These are phyloP conservation scores for Sporobolomyces pararoseus DNA, from an alignment of 768 basidiomycete genomes.

Conservation along the genomic window DNA sequence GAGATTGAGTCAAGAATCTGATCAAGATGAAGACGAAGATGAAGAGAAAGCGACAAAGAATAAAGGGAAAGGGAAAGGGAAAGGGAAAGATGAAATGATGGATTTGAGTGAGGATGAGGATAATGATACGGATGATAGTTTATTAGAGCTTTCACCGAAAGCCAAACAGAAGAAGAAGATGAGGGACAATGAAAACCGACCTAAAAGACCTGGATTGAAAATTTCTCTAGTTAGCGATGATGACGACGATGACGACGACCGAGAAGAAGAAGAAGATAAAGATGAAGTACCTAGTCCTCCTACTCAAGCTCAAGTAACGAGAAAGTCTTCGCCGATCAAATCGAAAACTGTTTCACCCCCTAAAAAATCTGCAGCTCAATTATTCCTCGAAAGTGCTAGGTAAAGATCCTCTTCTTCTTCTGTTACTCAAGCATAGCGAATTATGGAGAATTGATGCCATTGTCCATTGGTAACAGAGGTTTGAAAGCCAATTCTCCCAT, in stretches of 20 bases:
- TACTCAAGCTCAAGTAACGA: too few species aligned
- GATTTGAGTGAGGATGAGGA: constrained; percentile 2
- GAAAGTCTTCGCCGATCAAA: too few species aligned
- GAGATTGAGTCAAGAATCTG: background rate
- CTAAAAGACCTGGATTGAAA: background rate
- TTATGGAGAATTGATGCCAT: background rate
- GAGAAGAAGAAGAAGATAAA: background rate
- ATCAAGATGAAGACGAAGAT: background rate
- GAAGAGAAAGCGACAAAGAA: background rate
- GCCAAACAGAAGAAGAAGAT: background rate
- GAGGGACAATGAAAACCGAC: background rate
- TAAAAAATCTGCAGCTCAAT: constrained; percentile 3
- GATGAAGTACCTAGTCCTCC: background rate
- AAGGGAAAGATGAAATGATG: background rate
- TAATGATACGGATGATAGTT: background rate
- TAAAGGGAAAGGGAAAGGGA: background rate
- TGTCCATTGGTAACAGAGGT: background rate
- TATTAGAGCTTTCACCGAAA: background rate
- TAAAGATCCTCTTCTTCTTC: background rate
- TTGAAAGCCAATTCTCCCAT: background rate
- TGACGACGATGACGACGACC: background rate
- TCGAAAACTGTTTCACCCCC: background rate
- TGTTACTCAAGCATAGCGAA: background rate
- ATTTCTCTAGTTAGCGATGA: background rate
- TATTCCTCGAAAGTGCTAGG: constrained; percentile 7